These are phyloP conservation scores for Chrysoporthe austroafricana DNA, from an alignment of 2,329 filamentous ascomycete genomes.

Conservation along the genomic window DNA sequence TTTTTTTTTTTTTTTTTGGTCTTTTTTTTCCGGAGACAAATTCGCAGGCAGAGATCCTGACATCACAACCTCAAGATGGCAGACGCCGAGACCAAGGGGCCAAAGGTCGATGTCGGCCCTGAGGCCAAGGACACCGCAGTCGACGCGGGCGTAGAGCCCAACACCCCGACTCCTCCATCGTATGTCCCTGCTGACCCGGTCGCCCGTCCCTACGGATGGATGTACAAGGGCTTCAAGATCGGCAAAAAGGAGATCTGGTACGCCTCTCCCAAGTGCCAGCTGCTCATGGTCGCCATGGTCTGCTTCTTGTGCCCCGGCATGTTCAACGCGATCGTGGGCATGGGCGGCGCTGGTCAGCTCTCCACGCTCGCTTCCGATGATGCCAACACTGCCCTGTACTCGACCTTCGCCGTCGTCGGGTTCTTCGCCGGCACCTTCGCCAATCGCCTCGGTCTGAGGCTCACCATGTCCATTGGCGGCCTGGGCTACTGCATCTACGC, in stretches of 20 bases:
- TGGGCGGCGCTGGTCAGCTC: slow-evolving; percentile 64
- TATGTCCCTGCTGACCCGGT: neutral
- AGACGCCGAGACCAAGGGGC: slow-evolving; percentile 10
- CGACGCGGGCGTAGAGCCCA: slow-evolving; percentile 2
- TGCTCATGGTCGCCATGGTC: slow-evolving; percentile 71
- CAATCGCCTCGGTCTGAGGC: slow-evolving; percentile 73
- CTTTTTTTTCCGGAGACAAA: neutral
- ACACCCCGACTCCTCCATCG: neutral
- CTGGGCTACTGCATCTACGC: slow-evolving; percentile 79
- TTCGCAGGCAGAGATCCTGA: neutral
- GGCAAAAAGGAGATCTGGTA: slow-evolving; percentile 62
- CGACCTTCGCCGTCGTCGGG: slow-evolving; percentile 60
- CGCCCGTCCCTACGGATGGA: slow-evolving; percentile 60
- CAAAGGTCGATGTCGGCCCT: slow-evolving; percentile 13
- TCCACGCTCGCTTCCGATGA: slow-evolving; percentile 60
- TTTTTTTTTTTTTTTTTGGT: too few relatives aligned
- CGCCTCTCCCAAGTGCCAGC: slow-evolving; percentile 73
- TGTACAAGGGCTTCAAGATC: slow-evolving; percentile 66
- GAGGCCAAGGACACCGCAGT: neutral
- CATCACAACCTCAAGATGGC: slow-evolving; percentile 14
- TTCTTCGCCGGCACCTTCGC: slow-evolving; percentile 77
- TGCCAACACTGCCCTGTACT: slow-evolving; percentile 55
- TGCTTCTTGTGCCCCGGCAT: slow-evolving; percentile 71
- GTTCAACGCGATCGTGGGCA: slow-evolving; percentile 66
- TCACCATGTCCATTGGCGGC: slow-evolving; percentile 72